Conservation (phyloP, 345 rosid species). For the Corchorus capsularis region DNA sequence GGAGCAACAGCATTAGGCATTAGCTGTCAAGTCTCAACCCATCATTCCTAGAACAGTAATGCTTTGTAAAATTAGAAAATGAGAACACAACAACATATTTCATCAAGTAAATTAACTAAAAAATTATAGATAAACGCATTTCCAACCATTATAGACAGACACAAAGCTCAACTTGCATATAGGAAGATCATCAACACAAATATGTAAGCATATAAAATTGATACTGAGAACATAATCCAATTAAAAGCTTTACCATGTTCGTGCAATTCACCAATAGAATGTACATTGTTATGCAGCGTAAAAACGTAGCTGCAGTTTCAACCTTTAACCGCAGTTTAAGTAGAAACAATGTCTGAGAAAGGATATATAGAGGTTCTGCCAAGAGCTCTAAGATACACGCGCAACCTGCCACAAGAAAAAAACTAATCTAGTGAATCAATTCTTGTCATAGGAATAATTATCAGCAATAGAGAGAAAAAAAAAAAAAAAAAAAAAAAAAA, state of each 20-base stretch:
- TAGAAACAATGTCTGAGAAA: conserved; percentile 79
- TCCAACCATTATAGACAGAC: background rate
- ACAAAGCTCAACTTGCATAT: background rate
- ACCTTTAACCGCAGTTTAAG: conserved; percentile 71
- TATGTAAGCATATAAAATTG: background rate
- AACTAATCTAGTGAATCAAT: conserved; percentile 10
- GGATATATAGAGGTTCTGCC: conserved; percentile 89
- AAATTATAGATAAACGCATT: background rate
- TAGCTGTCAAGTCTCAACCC: too few species aligned
- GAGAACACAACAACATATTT: conserved; percentile 8
- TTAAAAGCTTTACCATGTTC: conserved; percentile 55
- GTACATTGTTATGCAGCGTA: conserved; percentile 75
- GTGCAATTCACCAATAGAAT: conserved; percentile 59
- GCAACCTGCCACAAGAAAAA: conserved; percentile 50
- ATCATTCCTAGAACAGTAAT: background rate
- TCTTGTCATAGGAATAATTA: background rate
- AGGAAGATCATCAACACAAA: conserved; percentile 10
- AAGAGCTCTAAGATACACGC: conserved; percentile 88
- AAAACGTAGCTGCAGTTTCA: conserved; percentile 79
- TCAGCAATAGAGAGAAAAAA: background rate
- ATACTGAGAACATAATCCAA: conserved; percentile 11
- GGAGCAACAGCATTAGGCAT: background rate
- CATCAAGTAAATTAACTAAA: conserved; percentile 5
- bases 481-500: too few species aligned
- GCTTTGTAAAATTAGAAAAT: conserved; percentile 5